phyloP scores from a whole-genome alignment of 2,329 filamentous ascomycete species.

The Cercospora citrullina region DNA sequence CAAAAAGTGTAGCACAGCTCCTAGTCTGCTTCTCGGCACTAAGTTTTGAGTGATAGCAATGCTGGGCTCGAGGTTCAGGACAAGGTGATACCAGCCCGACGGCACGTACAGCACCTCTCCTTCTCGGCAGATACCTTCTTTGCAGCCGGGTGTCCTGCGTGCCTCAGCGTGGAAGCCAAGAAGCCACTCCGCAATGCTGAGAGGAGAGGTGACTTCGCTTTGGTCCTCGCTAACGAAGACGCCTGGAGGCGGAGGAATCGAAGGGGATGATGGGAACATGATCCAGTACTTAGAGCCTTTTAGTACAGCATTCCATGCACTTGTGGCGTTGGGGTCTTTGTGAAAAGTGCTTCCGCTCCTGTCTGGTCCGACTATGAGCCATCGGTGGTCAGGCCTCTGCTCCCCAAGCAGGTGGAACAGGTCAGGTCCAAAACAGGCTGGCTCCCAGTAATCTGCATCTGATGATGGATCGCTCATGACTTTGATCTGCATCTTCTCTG shows the following conservation, averaged over 20 bases:
- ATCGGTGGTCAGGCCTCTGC: slow-evolving; percentile 82
- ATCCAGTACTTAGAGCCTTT: slow-evolving; percentile 96
- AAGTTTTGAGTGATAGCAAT: slow-evolving; percentile 96
- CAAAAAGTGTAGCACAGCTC: slow-evolving; percentile 76
- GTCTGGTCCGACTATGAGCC: slow-evolving; percentile 87
- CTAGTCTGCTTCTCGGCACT: slow-evolving; percentile 72
- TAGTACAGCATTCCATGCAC: slow-evolving; percentile 92
- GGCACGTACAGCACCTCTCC: slow-evolving; percentile 93
- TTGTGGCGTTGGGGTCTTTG: slow-evolving; percentile 71
- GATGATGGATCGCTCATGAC: slow-evolving; percentile 46
- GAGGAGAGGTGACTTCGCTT: slow-evolving; percentile 87
- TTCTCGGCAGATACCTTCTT: slow-evolving; percentile 78
- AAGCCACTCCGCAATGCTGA: slow-evolving; percentile 97
- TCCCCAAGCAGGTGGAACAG: slow-evolving; percentile 75
- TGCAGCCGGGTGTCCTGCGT: slow-evolving; percentile 70
- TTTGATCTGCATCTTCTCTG: slow-evolving; percentile 75
- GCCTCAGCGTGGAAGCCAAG: slow-evolving; percentile 86
- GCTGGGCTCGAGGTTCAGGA: slow-evolving; percentile 80
- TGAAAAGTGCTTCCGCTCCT: slow-evolving; percentile 88
- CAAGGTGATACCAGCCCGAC: slow-evolving; percentile 94
- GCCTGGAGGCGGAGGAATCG: slow-evolving; percentile 70
- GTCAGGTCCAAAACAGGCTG: slow-evolving; percentile 82
- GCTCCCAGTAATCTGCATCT: slow-evolving; percentile 69
- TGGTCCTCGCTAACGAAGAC: slow-evolving; percentile 87
- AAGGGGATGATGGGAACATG: slow-evolving; percentile 79